Evolutionary conservation across 371 early-diverging fungal species (phyloP).

Genomic region (Mucor saturninus): DNA sequence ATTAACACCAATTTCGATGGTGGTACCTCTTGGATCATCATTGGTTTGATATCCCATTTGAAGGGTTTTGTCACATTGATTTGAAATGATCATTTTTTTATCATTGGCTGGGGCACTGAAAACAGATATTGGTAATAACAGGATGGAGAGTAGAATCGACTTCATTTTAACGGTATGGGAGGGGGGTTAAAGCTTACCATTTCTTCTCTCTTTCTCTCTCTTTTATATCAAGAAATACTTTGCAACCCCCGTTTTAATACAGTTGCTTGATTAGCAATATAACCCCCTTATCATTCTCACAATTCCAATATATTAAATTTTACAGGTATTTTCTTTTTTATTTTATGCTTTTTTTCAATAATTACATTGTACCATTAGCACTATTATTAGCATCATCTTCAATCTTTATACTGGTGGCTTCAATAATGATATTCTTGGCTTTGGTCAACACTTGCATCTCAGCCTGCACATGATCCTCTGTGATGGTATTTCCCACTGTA

Average conservation of each 20-base stretch:
- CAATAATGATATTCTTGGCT: slow-evolving; percentile 27
- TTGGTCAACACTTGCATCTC: slow-evolving; percentile 39
- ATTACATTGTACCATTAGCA: slow-evolving; percentile 2
- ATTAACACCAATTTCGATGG: slow-evolving; percentile 7
- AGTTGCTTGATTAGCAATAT: neutral
- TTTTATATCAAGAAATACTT: too few relatives aligned
- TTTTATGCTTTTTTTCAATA: neutral
- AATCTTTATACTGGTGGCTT: slow-evolving; percentile 7
- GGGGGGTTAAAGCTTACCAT: neutral
- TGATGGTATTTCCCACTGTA: slow-evolving; percentile 27
- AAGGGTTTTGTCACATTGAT: slow-evolving; percentile 26
- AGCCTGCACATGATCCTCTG: slow-evolving; percentile 42
- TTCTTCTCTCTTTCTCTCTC: too few relatives aligned
- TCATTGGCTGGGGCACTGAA: slow-evolving; percentile 8
- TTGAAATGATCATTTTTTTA: slow-evolving; percentile 20
- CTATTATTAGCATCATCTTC: neutral
- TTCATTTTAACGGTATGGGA: neutral
- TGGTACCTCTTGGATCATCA: slow-evolving; percentile 18
- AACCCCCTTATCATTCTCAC: slow-evolving; percentile 7
- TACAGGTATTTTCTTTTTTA: neutral
- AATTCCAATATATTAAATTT: neutral
- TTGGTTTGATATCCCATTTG: slow-evolving; percentile 36
- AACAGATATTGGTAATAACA: neutral
- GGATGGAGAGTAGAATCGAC: neutral
- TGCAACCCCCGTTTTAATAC: too few relatives aligned